Conservation (phyloP, 164 flowering plant species). For the Nelumbo lutea region DNA sequence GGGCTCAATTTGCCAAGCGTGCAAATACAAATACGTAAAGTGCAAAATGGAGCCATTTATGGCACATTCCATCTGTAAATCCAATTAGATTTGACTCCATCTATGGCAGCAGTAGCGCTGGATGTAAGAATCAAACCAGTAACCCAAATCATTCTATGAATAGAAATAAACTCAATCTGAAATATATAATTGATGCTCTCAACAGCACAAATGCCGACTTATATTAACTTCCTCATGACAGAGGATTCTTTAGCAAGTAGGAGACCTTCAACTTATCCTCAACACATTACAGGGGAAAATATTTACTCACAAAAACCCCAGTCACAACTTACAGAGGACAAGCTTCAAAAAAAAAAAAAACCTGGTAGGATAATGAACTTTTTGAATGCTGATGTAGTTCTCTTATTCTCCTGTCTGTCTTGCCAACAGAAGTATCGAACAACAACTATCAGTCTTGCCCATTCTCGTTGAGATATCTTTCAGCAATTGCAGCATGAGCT, state of each 20-base stretch:
- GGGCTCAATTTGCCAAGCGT: too few species aligned
- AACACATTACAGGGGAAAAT: too few species aligned
- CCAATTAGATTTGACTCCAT: too few species aligned
- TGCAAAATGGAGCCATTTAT: too few species aligned
- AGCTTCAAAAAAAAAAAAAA: too few species aligned
- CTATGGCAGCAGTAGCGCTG: too few species aligned
- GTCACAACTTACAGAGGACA: background rate
- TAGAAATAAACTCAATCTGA: background rate
- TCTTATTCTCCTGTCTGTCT: background rate
- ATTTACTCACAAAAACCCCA: background rate
- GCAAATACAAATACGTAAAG: too few species aligned
- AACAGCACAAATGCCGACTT: background rate
- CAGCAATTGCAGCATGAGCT: slow-evolving; percentile 72
- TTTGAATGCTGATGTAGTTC: background rate
- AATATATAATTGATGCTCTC: background rate
- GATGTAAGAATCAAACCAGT: too few species aligned
- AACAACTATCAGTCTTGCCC: background rate
- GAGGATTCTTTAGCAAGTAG: background rate
- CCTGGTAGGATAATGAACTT: background rate
- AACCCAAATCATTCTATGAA: too few species aligned
- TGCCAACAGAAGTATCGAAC: background rate
- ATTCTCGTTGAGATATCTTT: slow-evolving; percentile 65
- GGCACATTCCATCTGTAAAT: too few species aligned
- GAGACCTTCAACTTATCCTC: background rate
- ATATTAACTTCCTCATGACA: background rate